A percentile compares a stretch with the other conserved stretches of the same genome.
phyloP scores from a whole-genome alignment of 352 stramenopile genomes.

The Phytophthora kernoviae region DNA sequence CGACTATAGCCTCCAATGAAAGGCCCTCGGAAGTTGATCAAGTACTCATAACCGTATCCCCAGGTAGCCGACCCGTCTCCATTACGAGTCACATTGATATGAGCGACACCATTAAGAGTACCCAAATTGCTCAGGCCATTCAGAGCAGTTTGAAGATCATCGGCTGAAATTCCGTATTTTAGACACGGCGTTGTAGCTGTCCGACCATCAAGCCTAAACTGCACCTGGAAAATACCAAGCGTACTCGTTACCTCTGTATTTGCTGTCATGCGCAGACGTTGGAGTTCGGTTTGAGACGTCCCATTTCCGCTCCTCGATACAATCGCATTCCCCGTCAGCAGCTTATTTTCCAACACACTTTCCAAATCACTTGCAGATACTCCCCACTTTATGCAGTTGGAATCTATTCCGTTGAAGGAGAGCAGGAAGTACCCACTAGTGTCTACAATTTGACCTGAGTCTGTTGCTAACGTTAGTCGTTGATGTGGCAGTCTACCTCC shows the following conservation, averaged over 20 bases:
- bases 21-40: constrained; percentile 65
- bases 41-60: constrained; percentile 84
- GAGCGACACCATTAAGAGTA: constrained; percentile 20
- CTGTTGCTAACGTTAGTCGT: constrained; percentile 76
- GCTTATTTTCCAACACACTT: constrained; percentile 41
- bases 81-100: constrained; percentile 69
- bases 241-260: constrained; percentile 59
- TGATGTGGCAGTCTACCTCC: constrained; percentile 86
- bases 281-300: constrained; percentile 65
- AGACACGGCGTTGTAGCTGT: constrained; percentile 66
- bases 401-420: constrained; percentile 30
- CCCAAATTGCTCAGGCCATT: constrained; percentile 62
- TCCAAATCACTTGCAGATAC: constrained; percentile 52
- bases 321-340: constrained; percentile 57
- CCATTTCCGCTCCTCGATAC: constrained; percentile 64
- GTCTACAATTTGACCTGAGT: constrained; percentile 78
- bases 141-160: constrained; percentile 59
- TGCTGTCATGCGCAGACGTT: constrained; percentile 69
- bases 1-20: constrained; percentile 55
- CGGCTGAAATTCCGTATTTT: constrained; percentile 68
- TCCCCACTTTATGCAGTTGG: constrained; percentile 64
- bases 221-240: constrained; percentile 61
- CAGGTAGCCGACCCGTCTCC: constrained; percentile 68
- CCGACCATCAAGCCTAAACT: constrained; percentile 58
- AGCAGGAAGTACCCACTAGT: constrained; percentile 63